These are phyloP conservation scores for Moesziomyces globuligerus DNA, from an alignment of 1,284 basidiomycete genomes.

Conservation along the genomic window DNA sequence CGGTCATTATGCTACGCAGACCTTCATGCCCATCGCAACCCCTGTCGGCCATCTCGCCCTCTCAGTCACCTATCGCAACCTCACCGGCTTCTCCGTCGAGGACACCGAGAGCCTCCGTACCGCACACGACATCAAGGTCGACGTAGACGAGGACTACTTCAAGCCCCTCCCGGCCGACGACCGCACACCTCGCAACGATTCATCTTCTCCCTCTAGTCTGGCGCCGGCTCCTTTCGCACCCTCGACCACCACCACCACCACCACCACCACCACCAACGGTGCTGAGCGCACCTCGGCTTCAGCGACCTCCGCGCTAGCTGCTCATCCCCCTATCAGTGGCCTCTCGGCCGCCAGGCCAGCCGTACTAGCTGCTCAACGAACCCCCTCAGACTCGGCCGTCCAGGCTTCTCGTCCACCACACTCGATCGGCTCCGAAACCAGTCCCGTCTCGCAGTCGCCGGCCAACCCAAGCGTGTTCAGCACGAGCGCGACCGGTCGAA, in stretches of 20 bases:
- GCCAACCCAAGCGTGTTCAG: conserved; percentile 51
- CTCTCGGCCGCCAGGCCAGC: conserved; percentile 39
- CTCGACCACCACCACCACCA: neutral
- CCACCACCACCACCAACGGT: neutral
- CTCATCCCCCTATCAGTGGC: conserved; percentile 34
- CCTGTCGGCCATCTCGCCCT: conserved; percentile 39
- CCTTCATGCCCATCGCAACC: conserved; percentile 23
- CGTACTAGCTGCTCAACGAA: conserved; percentile 17
- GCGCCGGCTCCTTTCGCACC: too few species aligned
- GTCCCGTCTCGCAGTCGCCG: conserved; percentile 30
- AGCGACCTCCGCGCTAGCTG: too few species aligned
- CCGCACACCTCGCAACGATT: neutral
- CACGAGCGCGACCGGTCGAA: conserved; percentile 39
- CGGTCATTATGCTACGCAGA: conserved; percentile 20
- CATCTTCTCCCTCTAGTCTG: too few species aligned
- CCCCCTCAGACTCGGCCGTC: conserved; percentile 10
- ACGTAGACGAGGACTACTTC: conserved; percentile 60
- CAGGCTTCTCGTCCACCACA: neutral
- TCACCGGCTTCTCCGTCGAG: conserved; percentile 42
- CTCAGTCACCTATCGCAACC: conserved; percentile 46
- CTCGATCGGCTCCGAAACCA: conserved; percentile 3
- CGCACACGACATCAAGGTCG: conserved; percentile 32
- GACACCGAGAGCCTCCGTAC: conserved; percentile 26
- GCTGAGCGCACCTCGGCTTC: neutral
- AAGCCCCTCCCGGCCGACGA: conserved; percentile 8